Base-by-base conservation (phyloP, 2,329 filamentous ascomycete genomes). In the Pseudogymnoascus sp. region DNA sequence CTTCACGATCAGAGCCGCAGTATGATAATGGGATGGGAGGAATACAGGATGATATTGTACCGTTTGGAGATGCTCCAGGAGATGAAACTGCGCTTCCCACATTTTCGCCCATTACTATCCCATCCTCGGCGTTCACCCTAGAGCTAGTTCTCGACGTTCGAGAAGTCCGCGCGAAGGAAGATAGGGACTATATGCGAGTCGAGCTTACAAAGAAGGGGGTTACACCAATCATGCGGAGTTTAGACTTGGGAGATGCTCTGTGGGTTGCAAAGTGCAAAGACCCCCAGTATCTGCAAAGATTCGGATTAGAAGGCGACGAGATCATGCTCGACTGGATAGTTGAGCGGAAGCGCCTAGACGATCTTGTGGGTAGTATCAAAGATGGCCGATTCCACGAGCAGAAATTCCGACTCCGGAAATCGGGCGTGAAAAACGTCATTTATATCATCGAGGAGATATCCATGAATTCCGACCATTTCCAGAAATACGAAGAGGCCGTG, bases 331-430 rank as follows among this genome's bases (percentile, higher is more conserved):
- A 93, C 71, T 90, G 86, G 79, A 89, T 94, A 47, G 81, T 91
- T 1, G 90, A 94, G 74, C 81, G 90, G 63, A 94, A 94, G 70
- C 80, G 90, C 7, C 79, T 92, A 0, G 89, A 93, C 69, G 90
- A 94, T 70, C 75, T 94, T 54, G 80, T 93, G n/a, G 77, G 81
- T 58, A 91, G 88, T 64, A 90, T 94, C 74, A 91, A 89, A 71
- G 90, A 93, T 64, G 88, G 89, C 1, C 84, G 90, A 2, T 93
- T 91, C 67, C 87, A 88, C 66, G 90, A 94, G 71, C 90, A 94
- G 70, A 93, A 94, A 70, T 93, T 91, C 70, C 86, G 90, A 1
- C 78, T 93, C 9, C 81, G 82, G 60, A 84, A 84, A 59, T 89
- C 84, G 0, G 89, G 89, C 0, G 78, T 90, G n/a, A 83, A 82